A percentile compares a stretch with the other conserved stretches of the same genome.
Conservation (phyloP, 306 rosid genomes). For the Prunus davidiana region DNA sequence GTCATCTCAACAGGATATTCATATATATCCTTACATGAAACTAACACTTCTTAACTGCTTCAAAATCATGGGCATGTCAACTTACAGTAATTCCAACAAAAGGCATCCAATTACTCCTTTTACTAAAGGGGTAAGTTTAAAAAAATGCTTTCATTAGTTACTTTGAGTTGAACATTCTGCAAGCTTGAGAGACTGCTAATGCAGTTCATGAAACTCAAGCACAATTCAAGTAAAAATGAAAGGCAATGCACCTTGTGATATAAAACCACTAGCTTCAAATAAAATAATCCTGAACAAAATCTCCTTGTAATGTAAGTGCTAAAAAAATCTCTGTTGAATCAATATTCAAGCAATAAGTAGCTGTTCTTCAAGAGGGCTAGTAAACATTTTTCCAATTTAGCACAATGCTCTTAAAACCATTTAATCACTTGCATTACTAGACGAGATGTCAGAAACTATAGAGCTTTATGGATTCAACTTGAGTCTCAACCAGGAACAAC, state of each 20-base stretch:
- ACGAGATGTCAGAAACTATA: not conserved
- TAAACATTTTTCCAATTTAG: not conserved
- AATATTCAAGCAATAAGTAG: not conserved
- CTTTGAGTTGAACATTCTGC: not conserved
- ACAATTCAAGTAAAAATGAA: not conserved
- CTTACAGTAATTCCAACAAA: not conserved
- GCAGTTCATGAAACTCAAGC: not conserved
- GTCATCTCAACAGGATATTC: not conserved
- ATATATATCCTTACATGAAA: not conserved
- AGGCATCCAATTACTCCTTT: not conserved
- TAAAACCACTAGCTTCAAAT: not conserved
- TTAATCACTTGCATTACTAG: not conserved
- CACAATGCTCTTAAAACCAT: not conserved
- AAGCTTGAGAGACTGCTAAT: not conserved
- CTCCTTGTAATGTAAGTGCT: not conserved
- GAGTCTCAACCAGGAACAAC: not conserved
- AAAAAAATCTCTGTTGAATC: not conserved
- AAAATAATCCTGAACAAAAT: not conserved
- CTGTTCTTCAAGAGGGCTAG: not conserved
- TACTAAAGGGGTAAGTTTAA: not conserved
- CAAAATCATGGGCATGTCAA: not conserved
- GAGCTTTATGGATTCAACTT: not conserved
- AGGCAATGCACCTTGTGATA: not conserved
- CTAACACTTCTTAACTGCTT: not conserved
- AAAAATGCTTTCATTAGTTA: not conserved